A percentile compares a stretch with the other conserved stretches of the same genome.
These are phyloP conservation scores for Davidsoniella australis DNA, from an alignment of 2,329 filamentous ascomycete genomes.

Conservation along the genomic window DNA sequence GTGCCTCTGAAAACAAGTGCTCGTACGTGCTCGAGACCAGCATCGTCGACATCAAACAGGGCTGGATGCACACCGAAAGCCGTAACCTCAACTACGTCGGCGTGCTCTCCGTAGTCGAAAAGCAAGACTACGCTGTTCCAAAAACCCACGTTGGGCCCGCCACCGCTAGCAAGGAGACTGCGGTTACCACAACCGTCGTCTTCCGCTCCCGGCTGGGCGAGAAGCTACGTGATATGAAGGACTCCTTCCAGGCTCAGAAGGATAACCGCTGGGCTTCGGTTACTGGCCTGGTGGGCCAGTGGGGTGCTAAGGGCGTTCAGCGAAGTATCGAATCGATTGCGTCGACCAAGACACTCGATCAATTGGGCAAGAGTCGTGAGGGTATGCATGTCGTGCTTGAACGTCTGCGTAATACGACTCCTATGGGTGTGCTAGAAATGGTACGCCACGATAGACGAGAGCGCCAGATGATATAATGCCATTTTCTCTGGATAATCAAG, in stretches of 20 bases:
- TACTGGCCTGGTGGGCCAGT: constrained; percentile 32
- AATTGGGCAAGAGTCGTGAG: constrained; percentile 64
- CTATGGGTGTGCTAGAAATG: constrained; percentile 40
- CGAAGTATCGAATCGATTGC: constrained; percentile 65
- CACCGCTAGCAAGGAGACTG: constrained; percentile 27
- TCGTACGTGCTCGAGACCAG: constrained; percentile 69
- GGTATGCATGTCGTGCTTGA: constrained; percentile 72
- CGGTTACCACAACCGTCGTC: constrained; percentile 56
- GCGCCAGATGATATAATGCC: background rate
- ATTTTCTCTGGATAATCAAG: background rate
- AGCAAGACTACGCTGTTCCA: constrained; percentile 41
- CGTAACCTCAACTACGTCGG: constrained; percentile 70
- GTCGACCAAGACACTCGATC: constrained; percentile 58
- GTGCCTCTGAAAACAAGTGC: constrained; percentile 46
- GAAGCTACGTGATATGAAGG: constrained; percentile 39
- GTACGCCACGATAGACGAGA: constrained; percentile 26
- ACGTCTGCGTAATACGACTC: constrained; percentile 41
- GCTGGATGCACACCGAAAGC: constrained; percentile 70
- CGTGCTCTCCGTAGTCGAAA: constrained; percentile 61
- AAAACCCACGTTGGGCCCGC: constrained; percentile 18
- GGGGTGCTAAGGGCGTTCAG: constrained; percentile 57
- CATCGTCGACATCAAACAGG: constrained; percentile 60
- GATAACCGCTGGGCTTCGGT: constrained; percentile 32
- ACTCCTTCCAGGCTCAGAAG: constrained; percentile 22
- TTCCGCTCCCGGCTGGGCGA: constrained; percentile 59